Conservation (phyloP, 169 alveolate species). For the Perkinsus chesapeaki region DNA sequence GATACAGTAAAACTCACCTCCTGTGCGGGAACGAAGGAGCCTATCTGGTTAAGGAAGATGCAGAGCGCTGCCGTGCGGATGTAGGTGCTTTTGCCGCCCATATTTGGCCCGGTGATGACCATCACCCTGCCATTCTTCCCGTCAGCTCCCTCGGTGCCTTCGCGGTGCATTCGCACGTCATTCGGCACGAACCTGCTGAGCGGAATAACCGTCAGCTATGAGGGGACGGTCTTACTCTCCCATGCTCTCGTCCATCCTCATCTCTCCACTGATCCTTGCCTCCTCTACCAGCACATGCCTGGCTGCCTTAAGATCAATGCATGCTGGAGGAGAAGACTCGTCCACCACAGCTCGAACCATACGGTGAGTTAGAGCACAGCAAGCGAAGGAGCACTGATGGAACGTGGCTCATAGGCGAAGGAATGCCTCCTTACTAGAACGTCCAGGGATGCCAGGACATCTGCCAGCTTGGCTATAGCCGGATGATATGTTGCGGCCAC, state of each 20-base stretch:
- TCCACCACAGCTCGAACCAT: background rate
- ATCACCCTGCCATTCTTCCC: slow-evolving; percentile 52
- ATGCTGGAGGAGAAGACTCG: background rate
- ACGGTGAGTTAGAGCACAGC: background rate
- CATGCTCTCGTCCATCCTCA: background rate
- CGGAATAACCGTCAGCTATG: background rate
- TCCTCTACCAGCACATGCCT: background rate
- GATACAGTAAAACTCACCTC: slow-evolving; percentile 56
- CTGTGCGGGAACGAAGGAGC: slow-evolving; percentile 88
- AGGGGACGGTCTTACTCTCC: background rate
- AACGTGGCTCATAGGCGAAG: background rate
- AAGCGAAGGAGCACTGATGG: background rate
- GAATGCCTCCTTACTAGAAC: background rate
- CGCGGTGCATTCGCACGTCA: slow-evolving; percentile 56
- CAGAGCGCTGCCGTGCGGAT: slow-evolving; percentile 70
- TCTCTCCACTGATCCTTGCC: background rate
- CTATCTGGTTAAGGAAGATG: slow-evolving; percentile 79
- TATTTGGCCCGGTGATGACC: slow-evolving; percentile 95
- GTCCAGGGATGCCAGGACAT: background rate
- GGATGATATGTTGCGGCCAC: background rate
- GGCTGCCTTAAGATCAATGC: background rate
- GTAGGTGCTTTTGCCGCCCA: slow-evolving; percentile 97
- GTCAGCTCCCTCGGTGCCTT: background rate
- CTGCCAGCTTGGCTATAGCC: background rate
- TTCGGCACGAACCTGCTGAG: slow-evolving; percentile 60